Evolutionary conservation across 257 asterid species (phyloP).

Genomic region (Przewalskia tangutica): DNA sequence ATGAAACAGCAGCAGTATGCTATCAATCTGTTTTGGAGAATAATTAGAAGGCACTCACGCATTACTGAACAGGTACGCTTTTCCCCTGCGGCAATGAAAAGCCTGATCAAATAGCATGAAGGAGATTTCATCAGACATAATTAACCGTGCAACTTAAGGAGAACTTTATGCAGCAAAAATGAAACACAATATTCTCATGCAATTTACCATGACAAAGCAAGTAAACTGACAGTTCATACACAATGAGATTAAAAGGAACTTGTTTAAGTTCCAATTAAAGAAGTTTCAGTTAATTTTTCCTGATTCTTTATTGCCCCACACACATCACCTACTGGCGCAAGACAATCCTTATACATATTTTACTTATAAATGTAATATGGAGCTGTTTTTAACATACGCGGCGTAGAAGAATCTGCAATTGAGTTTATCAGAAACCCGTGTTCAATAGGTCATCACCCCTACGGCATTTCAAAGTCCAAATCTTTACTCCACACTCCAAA

Average conservation of each 20-base stretch:
- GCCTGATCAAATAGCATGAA: conserved; percentile 30
- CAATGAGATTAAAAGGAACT: neutral
- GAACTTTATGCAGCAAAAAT: neutral
- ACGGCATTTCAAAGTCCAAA: neutral
- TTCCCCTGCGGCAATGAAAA: conserved; percentile 70
- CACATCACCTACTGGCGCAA: neutral
- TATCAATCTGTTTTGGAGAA: neutral
- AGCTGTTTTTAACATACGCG: neutral
- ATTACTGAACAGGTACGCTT: conserved; percentile 67
- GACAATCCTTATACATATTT: neutral
- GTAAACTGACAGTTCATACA: neutral
- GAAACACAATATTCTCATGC: neutral
- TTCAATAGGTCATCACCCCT: neutral
- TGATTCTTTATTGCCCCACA: neutral
- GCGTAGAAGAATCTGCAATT: neutral
- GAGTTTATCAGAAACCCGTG: neutral
- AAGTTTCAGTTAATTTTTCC: neutral
- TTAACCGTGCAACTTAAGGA: neutral
- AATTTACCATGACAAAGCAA: neutral
- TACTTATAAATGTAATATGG: neutral
- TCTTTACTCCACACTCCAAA: neutral
- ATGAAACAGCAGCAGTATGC: neutral
- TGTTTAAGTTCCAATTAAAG: neutral
- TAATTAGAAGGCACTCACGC: conserved; percentile 41
- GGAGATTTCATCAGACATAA: neutral